These are phyloP conservation scores for Sungouiozyma ichnusensis DNA, from an alignment of 805 yeast species.

Conservation along the genomic window DNA sequence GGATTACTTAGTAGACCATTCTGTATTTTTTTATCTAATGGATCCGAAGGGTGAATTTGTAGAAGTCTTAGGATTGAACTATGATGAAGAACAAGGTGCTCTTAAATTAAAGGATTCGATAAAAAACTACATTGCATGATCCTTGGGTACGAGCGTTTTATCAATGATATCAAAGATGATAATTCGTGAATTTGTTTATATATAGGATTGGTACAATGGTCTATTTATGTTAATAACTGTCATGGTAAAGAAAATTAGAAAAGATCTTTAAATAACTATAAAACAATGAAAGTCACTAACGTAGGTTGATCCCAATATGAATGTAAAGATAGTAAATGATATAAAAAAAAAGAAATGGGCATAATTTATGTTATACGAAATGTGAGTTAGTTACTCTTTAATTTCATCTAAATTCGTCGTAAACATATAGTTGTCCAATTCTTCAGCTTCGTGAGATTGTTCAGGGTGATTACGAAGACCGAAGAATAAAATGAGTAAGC, in stretches of 20 bases:
- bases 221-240: too few relatives aligned
- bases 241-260: too few relatives aligned
- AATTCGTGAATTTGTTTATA: too few relatives aligned
- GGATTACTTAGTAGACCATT: constrained; percentile 93
- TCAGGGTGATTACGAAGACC: constrained; percentile 3
- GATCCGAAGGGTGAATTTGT: constrained; percentile 96
- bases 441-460: background rate
- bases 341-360: too few relatives aligned
- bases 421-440: background rate
- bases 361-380: too few relatives aligned
- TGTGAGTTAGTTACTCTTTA: background rate
- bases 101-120: constrained; percentile 67
- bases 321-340: too few relatives aligned
- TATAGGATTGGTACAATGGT: too few relatives aligned
- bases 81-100: constrained; percentile 67
- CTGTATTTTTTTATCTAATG: constrained; percentile 93
- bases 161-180: too few relatives aligned
- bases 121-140: constrained; percentile 59
- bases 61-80: constrained; percentile 89
- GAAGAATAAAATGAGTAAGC: constrained; percentile 15
- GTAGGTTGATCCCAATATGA: too few relatives aligned
- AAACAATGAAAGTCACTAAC: too few relatives aligned
- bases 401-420: background rate
- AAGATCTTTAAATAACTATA: too few relatives aligned
- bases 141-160: constrained; percentile 23